Evolutionary conservation across 148 eudicot species (phyloP).

Genomic region (Heliosperma pusillum): DNA sequence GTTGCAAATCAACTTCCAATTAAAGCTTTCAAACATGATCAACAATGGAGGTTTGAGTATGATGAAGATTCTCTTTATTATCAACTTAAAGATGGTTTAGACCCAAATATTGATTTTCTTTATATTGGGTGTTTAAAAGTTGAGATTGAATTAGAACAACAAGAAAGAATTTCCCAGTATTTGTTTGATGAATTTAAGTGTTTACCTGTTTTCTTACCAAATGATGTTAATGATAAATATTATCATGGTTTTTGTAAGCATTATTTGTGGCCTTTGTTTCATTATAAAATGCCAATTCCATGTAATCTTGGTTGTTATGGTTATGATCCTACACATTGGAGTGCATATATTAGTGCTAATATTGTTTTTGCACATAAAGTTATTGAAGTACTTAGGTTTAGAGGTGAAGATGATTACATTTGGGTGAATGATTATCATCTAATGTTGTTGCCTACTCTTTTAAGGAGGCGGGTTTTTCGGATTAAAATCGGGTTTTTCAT

Average conservation of each 20-base stretch:
- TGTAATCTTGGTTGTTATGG: conserved; percentile 41
- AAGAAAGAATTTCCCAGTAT: conserved; percentile 48
- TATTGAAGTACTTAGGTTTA: conserved; percentile 49
- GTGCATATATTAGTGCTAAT: conserved; percentile 73
- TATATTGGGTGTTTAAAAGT: conserved; percentile 52
- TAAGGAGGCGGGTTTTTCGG: conserved; percentile 54
- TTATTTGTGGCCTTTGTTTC: conserved; percentile 76
- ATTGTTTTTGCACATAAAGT: conserved; percentile 59
- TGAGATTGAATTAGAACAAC: conserved; percentile 46
- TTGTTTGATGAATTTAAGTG: conserved; percentile 56
- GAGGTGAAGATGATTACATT: conserved; percentile 59
- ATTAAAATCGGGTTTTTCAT: conserved; percentile 71
- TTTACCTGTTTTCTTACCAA: conserved; percentile 58
- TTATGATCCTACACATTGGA: conserved; percentile 54
- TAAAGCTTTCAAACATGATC: conserved; percentile 27
- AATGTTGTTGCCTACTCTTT: conserved; percentile 74
- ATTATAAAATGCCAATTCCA: conserved; percentile 66
- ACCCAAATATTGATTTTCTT: conserved; percentile 41
- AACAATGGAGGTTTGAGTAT: conserved; percentile 49
- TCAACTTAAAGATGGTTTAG: conserved; percentile 61
- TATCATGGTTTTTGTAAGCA: conserved; percentile 90
- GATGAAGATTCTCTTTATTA: conserved; percentile 52
- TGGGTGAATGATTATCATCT: conserved; percentile 93
- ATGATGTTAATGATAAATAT: conserved; percentile 46
- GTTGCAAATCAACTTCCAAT: conserved; percentile 63